Conservation (phyloP, 1,139 yeast genomes). For the Blastobotrys petasosporus region DNA sequence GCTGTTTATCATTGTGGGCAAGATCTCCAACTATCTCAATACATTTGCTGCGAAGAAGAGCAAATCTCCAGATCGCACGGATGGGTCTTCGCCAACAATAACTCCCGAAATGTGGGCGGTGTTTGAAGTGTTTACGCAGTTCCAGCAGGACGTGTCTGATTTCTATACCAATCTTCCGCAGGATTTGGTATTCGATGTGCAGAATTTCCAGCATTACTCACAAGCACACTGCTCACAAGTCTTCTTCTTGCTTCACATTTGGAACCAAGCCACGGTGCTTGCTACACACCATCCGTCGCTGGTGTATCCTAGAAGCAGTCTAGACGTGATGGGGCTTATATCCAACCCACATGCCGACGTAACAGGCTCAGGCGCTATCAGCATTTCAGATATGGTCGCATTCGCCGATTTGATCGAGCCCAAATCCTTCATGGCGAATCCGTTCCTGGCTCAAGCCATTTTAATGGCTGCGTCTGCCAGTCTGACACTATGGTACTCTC, state of each 20-base stretch:
- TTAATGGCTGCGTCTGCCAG: conserved; percentile 29
- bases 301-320: conserved; percentile 23
- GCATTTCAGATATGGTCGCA: conserved; percentile 29
- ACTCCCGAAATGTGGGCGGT: conserved; percentile 16
- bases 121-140: conserved; percentile 18
- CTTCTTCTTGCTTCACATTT: conserved; percentile 24
- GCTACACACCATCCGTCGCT: conserved; percentile 28
- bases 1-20: conserved; percentile 24
- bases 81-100: too few species aligned
- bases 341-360: conserved; percentile 24
- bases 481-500: conserved; percentile 23
- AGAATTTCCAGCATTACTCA: conserved; percentile 26
- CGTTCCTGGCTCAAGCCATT: conserved; percentile 28
- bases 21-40: conserved; percentile 26
- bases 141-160: conserved; percentile 25
- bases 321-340: conserved; percentile 22
- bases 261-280: conserved; percentile 29
- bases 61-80: conserved; percentile 12
- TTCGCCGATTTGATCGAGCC: conserved; percentile 29
- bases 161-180: conserved; percentile 25
- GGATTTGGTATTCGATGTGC: conserved; percentile 26
- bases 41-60: conserved; percentile 9
- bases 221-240: conserved; percentile 24
- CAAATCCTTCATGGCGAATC: conserved; percentile 26
- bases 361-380: conserved; percentile 28